Conservation (phyloP, 164 flowering plant genomes). For the Vitis labrusca region DNA sequence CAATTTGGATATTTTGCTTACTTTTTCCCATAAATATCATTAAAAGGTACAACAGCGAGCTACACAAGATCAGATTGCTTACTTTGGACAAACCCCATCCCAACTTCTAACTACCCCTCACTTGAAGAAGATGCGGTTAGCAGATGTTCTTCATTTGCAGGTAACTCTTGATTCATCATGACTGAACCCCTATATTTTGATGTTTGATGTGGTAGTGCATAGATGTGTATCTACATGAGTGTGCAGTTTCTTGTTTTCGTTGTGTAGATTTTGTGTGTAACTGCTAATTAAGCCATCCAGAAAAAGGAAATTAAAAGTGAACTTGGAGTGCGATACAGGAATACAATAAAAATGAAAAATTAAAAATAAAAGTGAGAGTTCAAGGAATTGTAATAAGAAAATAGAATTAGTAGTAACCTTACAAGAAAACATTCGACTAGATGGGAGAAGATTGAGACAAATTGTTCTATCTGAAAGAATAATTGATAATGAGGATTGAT, state of each 20-base stretch:
- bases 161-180: conserved; percentile 25
- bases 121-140: conserved; percentile 68
- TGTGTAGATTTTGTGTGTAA: neutral
- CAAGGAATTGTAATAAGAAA: too few relatives aligned
- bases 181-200: neutral
- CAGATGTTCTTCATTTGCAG: conserved; percentile 94
- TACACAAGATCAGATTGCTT: conserved; percentile 96
- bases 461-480: too few relatives aligned
- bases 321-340: too few relatives aligned
- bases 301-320: too few relatives aligned
- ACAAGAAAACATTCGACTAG: too few relatives aligned
- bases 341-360: too few relatives aligned
- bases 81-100: conserved; percentile 99
- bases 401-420: too few relatives aligned
- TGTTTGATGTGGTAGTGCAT: neutral
- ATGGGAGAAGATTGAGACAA: too few relatives aligned
- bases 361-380: too few relatives aligned
- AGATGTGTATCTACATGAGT: neutral
- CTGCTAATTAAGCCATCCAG: neutral
- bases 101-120: conserved; percentile 91
- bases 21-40: conserved; percentile 6
- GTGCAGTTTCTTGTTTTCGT: neutral
- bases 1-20: conserved; percentile 10
- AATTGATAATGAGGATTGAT: too few relatives aligned
- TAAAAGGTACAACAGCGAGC: conserved; percentile 84